Evolutionary conservation across 2,329 filamentous ascomycete species (phyloP).

Genomic region (Penicillium sp.): DNA sequence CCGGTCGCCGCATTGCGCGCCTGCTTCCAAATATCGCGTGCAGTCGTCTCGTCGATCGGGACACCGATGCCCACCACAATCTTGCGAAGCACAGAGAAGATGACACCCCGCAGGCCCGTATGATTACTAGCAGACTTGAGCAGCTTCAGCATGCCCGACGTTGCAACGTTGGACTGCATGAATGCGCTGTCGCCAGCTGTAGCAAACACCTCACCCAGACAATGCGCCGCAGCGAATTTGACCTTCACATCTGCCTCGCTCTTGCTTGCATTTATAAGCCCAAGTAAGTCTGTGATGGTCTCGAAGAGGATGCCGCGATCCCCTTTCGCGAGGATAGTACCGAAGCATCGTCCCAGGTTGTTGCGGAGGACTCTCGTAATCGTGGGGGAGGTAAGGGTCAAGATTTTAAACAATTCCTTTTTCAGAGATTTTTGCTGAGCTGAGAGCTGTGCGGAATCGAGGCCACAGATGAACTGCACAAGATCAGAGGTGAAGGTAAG

Average conservation of each 20-base stretch:
- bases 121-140: constrained; percentile 77
- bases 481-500: constrained; percentile 84
- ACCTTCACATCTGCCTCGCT: constrained; percentile 73
- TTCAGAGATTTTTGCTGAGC: constrained; percentile 90
- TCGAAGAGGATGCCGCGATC: constrained; percentile 92
- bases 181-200: constrained; percentile 93
- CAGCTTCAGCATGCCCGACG: constrained; percentile 71
- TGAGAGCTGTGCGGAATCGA: constrained; percentile 77
- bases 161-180: constrained; percentile 73
- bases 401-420: constrained; percentile 89
- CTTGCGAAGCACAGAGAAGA: constrained; percentile 74
- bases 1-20: constrained; percentile 71
- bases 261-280: constrained; percentile 72
- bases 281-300: constrained; percentile 83
- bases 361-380: constrained; percentile 88
- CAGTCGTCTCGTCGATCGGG: constrained; percentile 78
- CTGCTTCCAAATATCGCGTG: constrained; percentile 93
- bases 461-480: constrained; percentile 69
- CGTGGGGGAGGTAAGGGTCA: constrained; percentile 76
- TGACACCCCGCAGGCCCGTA: constrained; percentile 76
- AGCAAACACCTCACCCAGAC: constrained; percentile 84
- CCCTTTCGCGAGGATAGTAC: constrained; percentile 77
- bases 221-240: constrained; percentile 85
- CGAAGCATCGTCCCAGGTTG: constrained; percentile 81
- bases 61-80: constrained; percentile 71